Percentiles rank a stretch among this genome's conserved stretches.
Evolutionary conservation across 345 rosid genomes (phyloP).

Genomic region (Pistacia atlantica): DNA sequence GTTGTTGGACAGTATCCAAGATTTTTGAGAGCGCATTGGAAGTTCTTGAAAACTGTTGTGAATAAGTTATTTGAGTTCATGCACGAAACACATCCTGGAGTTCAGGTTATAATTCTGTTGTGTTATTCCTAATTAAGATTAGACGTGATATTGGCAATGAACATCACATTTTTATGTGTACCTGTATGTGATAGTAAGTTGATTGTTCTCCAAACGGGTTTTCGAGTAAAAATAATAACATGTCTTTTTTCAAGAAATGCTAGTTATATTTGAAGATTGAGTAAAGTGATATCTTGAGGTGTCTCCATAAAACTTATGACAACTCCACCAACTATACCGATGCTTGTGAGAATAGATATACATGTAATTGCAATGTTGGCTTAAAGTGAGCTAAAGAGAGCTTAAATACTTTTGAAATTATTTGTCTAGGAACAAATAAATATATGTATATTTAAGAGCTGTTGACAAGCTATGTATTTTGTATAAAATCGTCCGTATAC

Average conservation of each 20-base stretch:
- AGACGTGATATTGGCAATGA: background rate
- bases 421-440: background rate
- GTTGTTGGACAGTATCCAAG: slow-evolving; percentile 99
- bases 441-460: background rate
- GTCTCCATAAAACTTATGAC: too few relatives aligned
- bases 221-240: too few relatives aligned
- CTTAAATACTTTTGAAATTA: background rate
- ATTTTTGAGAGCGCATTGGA: slow-evolving; percentile 99
- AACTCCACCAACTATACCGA: too few relatives aligned
- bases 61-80: slow-evolving; percentile 97
- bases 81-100: slow-evolving; percentile 99
- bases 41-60: slow-evolving; percentile 97
- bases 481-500: background rate
- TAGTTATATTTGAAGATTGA: background rate
- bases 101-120: slow-evolving; percentile 63
- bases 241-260: too few relatives aligned
- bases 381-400: background rate
- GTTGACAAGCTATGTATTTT: background rate
- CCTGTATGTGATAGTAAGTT: too few relatives aligned
- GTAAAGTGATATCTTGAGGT: too few relatives aligned
- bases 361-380: background rate
- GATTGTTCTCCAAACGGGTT: too few relatives aligned
- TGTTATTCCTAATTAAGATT: slow-evolving; percentile 4
- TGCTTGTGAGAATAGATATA: background rate
- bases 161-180: too few relatives aligned